A percentile compares a stretch with the other conserved stretches of the same genome.
Conservation (phyloP, 495 filamentous ascomycete species). For the Hypoxylon fuscum region DNA sequence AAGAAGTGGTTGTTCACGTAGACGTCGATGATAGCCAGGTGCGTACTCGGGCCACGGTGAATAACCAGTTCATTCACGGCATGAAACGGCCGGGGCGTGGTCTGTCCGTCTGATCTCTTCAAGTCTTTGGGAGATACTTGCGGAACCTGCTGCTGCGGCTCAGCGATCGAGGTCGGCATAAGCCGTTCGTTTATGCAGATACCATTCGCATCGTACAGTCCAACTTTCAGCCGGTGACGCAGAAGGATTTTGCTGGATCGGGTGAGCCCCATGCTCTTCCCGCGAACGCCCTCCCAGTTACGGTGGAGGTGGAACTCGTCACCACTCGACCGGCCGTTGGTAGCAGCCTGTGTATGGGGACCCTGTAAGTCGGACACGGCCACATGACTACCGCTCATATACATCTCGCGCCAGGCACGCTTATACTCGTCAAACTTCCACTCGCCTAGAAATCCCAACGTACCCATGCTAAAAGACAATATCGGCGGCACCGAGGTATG, state of each 20-base stretch:
- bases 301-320: slow-evolving; percentile 23
- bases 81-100: slow-evolving; percentile 66
- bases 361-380: slow-evolving; percentile 52
- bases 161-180: slow-evolving; percentile 54
- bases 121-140: slow-evolving; percentile 7
- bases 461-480: slow-evolving; percentile 96
- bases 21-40: slow-evolving; percentile 89
- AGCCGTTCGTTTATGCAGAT: slow-evolving; percentile 58
- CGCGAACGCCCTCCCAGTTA: slow-evolving; percentile 75
- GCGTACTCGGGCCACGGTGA: slow-evolving; percentile 87
- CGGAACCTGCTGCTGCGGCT: slow-evolving; percentile 51
- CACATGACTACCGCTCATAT: slow-evolving; percentile 83
- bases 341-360: slow-evolving; percentile 54
- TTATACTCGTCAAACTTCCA: slow-evolving; percentile 95
- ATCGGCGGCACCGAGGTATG: slow-evolving; percentile 84
- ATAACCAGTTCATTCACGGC: slow-evolving; percentile 96
- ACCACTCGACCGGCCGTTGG: slow-evolving; percentile 32
- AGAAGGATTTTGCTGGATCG: slow-evolving; percentile 82
- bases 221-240: slow-evolving; percentile 84
- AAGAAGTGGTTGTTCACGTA: slow-evolving; percentile 84
- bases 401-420: slow-evolving; percentile 88
- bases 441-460: slow-evolving; percentile 92
- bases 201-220: slow-evolving; percentile 74
- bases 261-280: slow-evolving; percentile 80
- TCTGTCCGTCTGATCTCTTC: slow-evolving; percentile 22